Evolutionary conservation across 2,329 filamentous ascomycete genomes (phyloP).

Genomic region (Fusarium sp.): DNA sequence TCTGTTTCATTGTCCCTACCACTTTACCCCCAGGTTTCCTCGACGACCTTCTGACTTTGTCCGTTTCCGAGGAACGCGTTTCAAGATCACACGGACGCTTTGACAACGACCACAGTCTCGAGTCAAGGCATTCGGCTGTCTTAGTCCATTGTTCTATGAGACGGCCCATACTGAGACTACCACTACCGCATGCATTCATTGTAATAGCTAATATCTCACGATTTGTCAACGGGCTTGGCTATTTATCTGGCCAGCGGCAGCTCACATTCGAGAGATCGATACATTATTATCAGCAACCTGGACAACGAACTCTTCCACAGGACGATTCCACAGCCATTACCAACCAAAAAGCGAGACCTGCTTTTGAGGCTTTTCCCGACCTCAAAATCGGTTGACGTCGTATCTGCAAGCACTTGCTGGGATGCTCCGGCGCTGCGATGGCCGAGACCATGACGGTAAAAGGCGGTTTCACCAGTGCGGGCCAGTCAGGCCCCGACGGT

Average conservation of each 20-base stretch:
- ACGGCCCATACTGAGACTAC: constrained; percentile 31
- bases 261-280: constrained; percentile 1
- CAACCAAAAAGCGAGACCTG: background rate
- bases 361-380: constrained; percentile 7
- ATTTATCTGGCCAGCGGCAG: constrained; percentile 6
- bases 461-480: constrained; percentile 50
- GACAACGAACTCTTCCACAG: background rate
- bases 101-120: constrained; percentile 19
- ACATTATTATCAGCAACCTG: background rate
- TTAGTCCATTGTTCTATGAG: constrained; percentile 36
- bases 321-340: background rate
- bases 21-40: constrained; percentile 25
- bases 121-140: constrained; percentile 37
- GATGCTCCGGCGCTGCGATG: constrained; percentile 45
- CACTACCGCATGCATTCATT: constrained; percentile 33
- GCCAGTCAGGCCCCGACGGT: constrained; percentile 44
- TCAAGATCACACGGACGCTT: constrained; percentile 27
- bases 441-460: constrained; percentile 50
- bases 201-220: constrained; percentile 35
- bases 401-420: constrained; percentile 47
- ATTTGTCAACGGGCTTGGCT: constrained; percentile 8
- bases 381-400: constrained; percentile 30
- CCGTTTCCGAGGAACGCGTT: constrained; percentile 33
- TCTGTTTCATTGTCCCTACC: constrained; percentile 26
- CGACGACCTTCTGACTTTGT: constrained; percentile 23